Percentiles rank a stretch among this genome's conserved stretches.
Conservation (phyloP, 2,329 filamentous ascomycete species). For the Ceratocystis papillata region DNA sequence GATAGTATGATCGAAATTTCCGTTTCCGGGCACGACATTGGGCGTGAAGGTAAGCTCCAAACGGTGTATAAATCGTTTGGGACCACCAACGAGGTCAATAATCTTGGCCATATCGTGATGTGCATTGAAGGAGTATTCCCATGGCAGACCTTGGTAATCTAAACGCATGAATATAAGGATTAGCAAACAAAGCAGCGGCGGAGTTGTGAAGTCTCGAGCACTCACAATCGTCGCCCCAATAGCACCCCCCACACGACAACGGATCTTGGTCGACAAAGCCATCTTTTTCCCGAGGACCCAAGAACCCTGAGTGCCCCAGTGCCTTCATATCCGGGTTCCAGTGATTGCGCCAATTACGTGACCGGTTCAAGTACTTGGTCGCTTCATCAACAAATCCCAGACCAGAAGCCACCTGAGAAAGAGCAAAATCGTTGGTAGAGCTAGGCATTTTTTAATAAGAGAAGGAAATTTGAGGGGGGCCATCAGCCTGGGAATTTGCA, state of each 20-base stretch:
- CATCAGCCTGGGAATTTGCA: background rate
- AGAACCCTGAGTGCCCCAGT: constrained; percentile 53
- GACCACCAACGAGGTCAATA: constrained; percentile 46
- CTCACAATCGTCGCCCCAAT: constrained; percentile 49
- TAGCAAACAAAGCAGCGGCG: background rate
- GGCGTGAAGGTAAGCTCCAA: constrained; percentile 52
- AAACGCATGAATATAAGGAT: background rate
- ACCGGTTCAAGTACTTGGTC: constrained; percentile 50
- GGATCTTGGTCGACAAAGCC: constrained; percentile 48
- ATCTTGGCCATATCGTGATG: constrained; percentile 52
- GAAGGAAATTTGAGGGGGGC: background rate
- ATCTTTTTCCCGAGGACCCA: constrained; percentile 48
- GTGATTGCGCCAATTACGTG: constrained; percentile 60
- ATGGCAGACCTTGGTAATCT: constrained; percentile 49
- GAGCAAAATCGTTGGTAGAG: constrained; percentile 55
- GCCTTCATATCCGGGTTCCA: constrained; percentile 52
- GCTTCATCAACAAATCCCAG: constrained; percentile 43
- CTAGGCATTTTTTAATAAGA: constrained; percentile 25
- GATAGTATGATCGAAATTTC: constrained; percentile 43
- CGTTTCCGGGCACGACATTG: constrained; percentile 35
- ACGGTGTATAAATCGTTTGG: constrained; percentile 43
- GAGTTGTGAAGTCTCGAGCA: background rate
- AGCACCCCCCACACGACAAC: constrained; percentile 50
- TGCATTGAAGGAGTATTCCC: constrained; percentile 61
- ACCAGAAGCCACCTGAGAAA: constrained; percentile 54